Base-by-base conservation (phyloP, 139 green algal genomes). In the Asterochloris sp. region DNA sequence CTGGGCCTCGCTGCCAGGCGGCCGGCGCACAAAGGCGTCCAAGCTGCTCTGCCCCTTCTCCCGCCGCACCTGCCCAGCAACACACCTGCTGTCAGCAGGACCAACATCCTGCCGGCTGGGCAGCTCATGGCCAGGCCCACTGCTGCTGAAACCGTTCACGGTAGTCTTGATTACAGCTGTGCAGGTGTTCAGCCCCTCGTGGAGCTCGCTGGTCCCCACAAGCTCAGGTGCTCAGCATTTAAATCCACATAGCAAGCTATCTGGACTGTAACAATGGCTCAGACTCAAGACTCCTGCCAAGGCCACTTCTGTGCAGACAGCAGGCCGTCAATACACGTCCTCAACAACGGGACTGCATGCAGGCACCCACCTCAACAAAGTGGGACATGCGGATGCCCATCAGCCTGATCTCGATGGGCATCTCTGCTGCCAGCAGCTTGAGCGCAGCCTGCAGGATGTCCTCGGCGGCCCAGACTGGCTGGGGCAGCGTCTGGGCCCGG, bases 401-500 rank as follows among this genome's bases (percentile, higher is more conserved):
- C 9, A 98, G 89, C 38, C 94, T 89, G 14, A 97, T 64, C 76
- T 90, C 86, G 24, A 94, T 76, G 0, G 92, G 94, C 77, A 94
- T 62, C 88, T 98, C 92, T 1, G 83, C 85, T 4, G 78, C 83
- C 81, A 98, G 87, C 80, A 98, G 85, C 29, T 85, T 82, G 62
- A 93, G 85, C 14, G 90, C 89, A 21, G 76, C 80, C 0, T 82
- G 78, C 68, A 89, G 78, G 73, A 98, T 92, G 61, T 94, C 90
- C 4, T 89, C 83, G 0, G 82, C 76, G 0, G 74, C 85, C 75
- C 80, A 85, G 17, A 94, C 80, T 83, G 93, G 88, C 47, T 81
- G 74, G 4, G 88, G 74, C 73, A 98, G 84, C 11, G 92, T 96
- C 2, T 79, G 67, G 19, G 74, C 74, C 0, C 80, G 28, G 17